Evolutionary conservation across 352 stramenopile genomes (phyloP).

Genomic region (Hyaloperonospora brassicae): DNA sequence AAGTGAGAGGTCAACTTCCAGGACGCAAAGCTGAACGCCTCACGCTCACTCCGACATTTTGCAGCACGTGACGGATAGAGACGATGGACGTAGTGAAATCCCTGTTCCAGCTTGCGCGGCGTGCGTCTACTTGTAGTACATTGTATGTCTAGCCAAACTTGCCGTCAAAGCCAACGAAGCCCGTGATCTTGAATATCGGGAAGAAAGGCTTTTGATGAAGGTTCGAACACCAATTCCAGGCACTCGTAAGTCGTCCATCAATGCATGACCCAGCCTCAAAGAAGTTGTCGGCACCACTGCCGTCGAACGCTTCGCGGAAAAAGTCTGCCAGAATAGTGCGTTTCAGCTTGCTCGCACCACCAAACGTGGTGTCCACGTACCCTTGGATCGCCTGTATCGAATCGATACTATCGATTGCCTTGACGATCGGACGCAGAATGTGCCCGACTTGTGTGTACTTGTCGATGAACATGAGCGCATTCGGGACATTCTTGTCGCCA

Average conservation of each 20-base stretch:
- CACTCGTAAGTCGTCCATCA: conserved; percentile 92
- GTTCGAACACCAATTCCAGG: conserved; percentile 97
- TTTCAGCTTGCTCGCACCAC: conserved; percentile 71
- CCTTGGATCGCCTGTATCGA: conserved; percentile 40
- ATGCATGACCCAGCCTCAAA: conserved; percentile 95
- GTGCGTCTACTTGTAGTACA: too few species aligned
- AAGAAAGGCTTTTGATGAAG: conserved; percentile 92
- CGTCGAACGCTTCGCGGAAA: conserved; percentile 94
- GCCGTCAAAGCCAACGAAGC: conserved; percentile 95
- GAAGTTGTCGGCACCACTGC: conserved; percentile 91
- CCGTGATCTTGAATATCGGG: conserved; percentile 93
- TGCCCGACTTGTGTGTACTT: conserved; percentile 94
- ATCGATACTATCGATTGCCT: conserved; percentile 74
- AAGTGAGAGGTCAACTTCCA: too few species aligned
- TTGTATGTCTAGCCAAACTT: conserved; percentile 75
- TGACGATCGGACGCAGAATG: conserved; percentile 84
- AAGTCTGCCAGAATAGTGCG: conserved; percentile 93
- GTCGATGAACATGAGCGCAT: conserved; percentile 97
- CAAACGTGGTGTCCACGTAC: conserved; percentile 81
- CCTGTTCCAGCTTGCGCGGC: not conserved
- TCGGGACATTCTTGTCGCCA: conserved; percentile 97
- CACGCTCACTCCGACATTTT: too few species aligned
- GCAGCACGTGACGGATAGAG: conserved; percentile 6
- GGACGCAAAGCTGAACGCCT: too few species aligned
- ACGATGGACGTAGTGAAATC: too few species aligned